Evolutionary conservation across 257 asterid species (phyloP).

Genomic region (Paraleonurus japonicus): DNA sequence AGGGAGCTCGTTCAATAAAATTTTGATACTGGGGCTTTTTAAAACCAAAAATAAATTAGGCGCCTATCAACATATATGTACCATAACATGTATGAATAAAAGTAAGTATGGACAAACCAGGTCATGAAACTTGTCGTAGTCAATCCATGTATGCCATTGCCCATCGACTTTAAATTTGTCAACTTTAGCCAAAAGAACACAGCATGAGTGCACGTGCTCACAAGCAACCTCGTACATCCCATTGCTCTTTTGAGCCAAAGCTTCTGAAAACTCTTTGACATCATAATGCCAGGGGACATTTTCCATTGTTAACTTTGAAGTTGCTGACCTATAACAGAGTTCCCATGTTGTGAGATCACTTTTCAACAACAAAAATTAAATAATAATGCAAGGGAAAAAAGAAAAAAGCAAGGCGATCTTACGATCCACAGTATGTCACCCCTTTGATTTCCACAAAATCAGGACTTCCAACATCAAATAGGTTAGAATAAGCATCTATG

Average conservation of each 20-base stretch:
- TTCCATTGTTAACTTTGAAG: slow-evolving; percentile 96
- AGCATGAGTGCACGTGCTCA: slow-evolving; percentile 93
- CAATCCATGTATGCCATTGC: slow-evolving; percentile 95
- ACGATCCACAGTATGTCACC: slow-evolving; percentile 99
- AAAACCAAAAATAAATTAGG: no score
- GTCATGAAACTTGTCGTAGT: slow-evolving; percentile 92
- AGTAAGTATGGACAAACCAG: slow-evolving; percentile 50
- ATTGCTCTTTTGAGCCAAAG: slow-evolving; percentile 72
- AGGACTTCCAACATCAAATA: slow-evolving; percentile 74
- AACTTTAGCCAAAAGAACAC: slow-evolving; percentile 91
- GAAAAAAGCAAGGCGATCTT: slow-evolving; percentile 32
- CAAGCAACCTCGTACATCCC: slow-evolving; percentile 93
- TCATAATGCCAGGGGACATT: slow-evolving; percentile 98
- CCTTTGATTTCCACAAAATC: slow-evolving; percentile 98
- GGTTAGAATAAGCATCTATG: slow-evolving; percentile 77
- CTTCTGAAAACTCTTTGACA: slow-evolving; percentile 87
- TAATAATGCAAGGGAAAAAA: not conserved
- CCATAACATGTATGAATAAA: not conserved
- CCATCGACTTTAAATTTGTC: slow-evolving; percentile 77
- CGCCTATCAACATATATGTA: no score
- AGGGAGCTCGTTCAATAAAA: no score
- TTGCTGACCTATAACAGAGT: slow-evolving; percentile 67
- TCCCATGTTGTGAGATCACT: not conserved
- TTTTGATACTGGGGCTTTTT: no score
- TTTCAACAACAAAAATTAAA: not conserved